Base-by-base conservation (phyloP, 306 rosid genomes). In the Trifolium repens region DNA sequence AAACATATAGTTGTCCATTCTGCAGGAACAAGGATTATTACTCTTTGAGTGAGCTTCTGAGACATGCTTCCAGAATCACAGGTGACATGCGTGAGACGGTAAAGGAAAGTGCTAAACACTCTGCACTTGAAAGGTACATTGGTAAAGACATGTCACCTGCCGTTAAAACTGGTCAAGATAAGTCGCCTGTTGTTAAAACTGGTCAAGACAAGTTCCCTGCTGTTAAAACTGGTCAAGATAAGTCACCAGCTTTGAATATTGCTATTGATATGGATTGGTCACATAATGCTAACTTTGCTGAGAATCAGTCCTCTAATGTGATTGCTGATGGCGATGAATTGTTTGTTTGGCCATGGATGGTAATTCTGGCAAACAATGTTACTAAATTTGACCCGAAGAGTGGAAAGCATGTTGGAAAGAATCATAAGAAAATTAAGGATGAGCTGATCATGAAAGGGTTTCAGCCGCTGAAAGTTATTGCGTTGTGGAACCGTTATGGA, bases 281-380 rank as follows among this genome's bases (percentile, higher is more conserved):
- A 7, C 7, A 71, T 5, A 1, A 1, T 66, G 46, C 5, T 53
- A 15, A 55, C 65, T 9, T 7, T 30, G 13, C 35, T 26, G n/a
- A 50, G 2, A 6, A 39, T 27, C 66, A 13, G 16, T 35, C 17
- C 8, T 3, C 76, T 5, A 3, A 4, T 52, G 46, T 5, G 54
- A 15, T 40, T 69, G 13, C 5, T 12, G 7, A 3, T 11, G 79
- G 80, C 17, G 81, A 81, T 57, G 85, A 85, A 19, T 9, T 88
- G 26, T 8, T 88, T 86, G 97, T 90, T 62, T 89, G 90, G 80
- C 92, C 92, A 42, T 86, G 90, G 87, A 75, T 76, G 88, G 96
- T 91, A 2, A 60, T 91, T 75, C 61, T 94, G 78, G 98, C 94
- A 9, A 94, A 94, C 73, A 75, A 90, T 64, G 13, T 62, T 14